A percentile compares a stretch with the other conserved stretches of the same genome.
Evolutionary conservation across 768 basidiomycete species (phyloP).

Genomic region (Mycena crocata): DNA sequence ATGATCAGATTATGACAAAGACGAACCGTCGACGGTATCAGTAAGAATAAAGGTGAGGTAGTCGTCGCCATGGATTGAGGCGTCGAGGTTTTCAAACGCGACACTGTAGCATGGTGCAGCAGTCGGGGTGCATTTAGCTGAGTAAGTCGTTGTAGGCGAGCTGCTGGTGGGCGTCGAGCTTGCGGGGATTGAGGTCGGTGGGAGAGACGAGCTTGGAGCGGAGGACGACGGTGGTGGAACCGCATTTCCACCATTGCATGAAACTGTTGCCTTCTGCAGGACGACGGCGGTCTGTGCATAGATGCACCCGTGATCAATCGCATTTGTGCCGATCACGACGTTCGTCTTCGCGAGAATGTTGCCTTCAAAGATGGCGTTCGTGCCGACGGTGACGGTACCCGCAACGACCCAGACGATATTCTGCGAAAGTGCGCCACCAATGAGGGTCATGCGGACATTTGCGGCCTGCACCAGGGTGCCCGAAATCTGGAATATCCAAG

Average conservation of each 20-base stretch:
- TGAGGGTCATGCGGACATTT: too few relatives aligned
- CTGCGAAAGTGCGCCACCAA: too few relatives aligned
- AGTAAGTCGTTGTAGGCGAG: constrained; percentile 6
- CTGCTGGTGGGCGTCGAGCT: constrained; percentile 10
- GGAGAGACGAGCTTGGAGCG: background rate
- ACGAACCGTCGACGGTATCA: constrained; percentile 29
- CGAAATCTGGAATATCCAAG: too few relatives aligned
- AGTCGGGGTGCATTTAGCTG: constrained; percentile 15
- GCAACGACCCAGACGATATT: too few relatives aligned
- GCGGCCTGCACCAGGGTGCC: too few relatives aligned
- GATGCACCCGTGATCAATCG: too few relatives aligned
- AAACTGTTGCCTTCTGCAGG: constrained; percentile 11
- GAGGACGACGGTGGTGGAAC: constrained; percentile 2
- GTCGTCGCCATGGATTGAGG: constrained; percentile 24
- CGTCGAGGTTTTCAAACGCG: constrained; percentile 26
- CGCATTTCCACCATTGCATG: background rate
- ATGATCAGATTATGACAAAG: background rate
- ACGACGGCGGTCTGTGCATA: too few relatives aligned
- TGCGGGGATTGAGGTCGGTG: background rate
- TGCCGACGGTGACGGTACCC: too few relatives aligned
- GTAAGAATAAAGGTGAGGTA: constrained; percentile 24
- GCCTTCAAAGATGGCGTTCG: too few relatives aligned
- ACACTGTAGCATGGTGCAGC: constrained; percentile 6
- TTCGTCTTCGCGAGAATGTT: too few relatives aligned
- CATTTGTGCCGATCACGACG: too few relatives aligned